Base-by-base conservation (phyloP, 129 eudicot species). In the Centella asiatica region DNA sequence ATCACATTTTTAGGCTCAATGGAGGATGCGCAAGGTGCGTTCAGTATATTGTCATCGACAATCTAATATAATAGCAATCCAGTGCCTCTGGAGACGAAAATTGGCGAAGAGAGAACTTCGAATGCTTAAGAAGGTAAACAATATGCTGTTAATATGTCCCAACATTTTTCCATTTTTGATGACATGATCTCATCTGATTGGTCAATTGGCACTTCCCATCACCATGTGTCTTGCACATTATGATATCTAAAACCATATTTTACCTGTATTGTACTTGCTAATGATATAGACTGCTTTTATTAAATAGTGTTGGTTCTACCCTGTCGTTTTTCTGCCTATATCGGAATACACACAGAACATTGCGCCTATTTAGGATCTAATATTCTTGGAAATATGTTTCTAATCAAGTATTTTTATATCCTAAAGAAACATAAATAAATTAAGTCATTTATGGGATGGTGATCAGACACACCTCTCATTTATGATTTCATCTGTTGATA, bases 31-130 rank as follows among this genome's bases (percentile, higher is more conserved):
- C 70, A 84, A 84, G 80, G 49, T 87, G 59, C 99, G 92, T 36
- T 80, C 84, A 66, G 77, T 85, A 53, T 87, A 73, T 67, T 83
- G 76, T 51, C 84, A 76, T 59, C 90, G 95, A 46, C 92, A 87
- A 47, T 76, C 75, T 33, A 77, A 83, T 65, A 92, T 92, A 68
- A 74, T 90, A 60, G 84, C 79, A 44, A 82, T 87, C 65, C 99
- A 92, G 66, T 81, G 95, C 69, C 86, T 84, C 48, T 92, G 99
- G 99, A 84, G 99, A 82, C 73, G 47, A 66, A 87, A 85, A 63
- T 45, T 92, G 95, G 99, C 99, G 7, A 92, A 74, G 75, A 80
- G 90, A 74, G 95, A 81, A 72, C 65, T 92, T 46, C 67, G 85
- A 74, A 82, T 65, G 84, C 99, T 87, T 62, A 92, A 85, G 77